Base-by-base conservation (phyloP, 176 grass and related monocot species). In the Eleusine indica region DNA sequence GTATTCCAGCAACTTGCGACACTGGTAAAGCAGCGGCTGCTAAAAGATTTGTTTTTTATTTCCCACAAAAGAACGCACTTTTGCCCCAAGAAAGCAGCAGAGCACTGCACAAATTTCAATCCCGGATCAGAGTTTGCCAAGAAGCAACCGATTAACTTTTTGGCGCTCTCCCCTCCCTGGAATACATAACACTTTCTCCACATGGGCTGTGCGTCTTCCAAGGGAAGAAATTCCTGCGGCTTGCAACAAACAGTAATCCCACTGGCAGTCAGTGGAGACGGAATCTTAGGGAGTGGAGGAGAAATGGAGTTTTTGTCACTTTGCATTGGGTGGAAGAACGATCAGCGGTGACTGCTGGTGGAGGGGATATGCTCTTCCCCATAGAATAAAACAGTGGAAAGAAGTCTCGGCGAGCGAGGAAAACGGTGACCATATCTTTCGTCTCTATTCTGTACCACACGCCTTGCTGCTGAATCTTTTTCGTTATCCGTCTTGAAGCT, bases 401-500 rank as follows among this genome's bases (percentile, higher is more conserved):
- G 68, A 21, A 17, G 7, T 17, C 42, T 61, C 53, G 29, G 16
- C 37, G 25, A 51, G 52, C 67, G 37, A 18, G 68, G 21, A n/a
- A 40, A 84, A n/a, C 76, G 74, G 76, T 52, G 76, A 52, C 49
- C 69, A 48, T 30, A 68, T 68, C 80, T 15, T 40, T 80, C 69
- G 7, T 57, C 87, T 39, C 39, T 4, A 9, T 4, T 7, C 70
- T 85, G 77, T 82, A 60, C 73, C 83, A 48, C 67, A 56, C 71
- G 62, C 74, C 54, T 71, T 21, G 64, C 82, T 44, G 18, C 41
- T 22, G 56, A 81, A 66, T 68, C 70, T 68, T 44, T 44, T 60
- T 39, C 28, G 73, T 67, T 83, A 83, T 86, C 68, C 71, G 69
- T 74, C 68, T 28, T 37, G 39, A 25, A n/a, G 30, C 6, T 42